Base-by-base conservation (phyloP, 2,329 filamentous ascomycete genomes). In the Fusarium falciforme region DNA sequence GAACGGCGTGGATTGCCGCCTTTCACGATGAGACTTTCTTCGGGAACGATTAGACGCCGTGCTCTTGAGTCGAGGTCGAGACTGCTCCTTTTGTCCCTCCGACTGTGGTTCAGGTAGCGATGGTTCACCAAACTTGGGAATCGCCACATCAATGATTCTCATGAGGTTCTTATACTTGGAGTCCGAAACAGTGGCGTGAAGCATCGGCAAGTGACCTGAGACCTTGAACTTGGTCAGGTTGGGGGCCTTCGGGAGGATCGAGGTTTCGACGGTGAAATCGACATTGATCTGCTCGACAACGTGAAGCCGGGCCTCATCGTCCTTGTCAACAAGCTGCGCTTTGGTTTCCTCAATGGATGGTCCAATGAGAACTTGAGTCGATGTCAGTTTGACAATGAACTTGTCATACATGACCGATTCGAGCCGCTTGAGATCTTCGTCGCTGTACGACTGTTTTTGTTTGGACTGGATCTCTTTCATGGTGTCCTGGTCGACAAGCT, bases 331-430 rank as follows among this genome's bases (percentile, higher is more conserved):
- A 5, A 99, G 87, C 76, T 98, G 94, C 6, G 91, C 88, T 80
- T 96, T 96, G 0, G 97, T 96, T 74, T 94, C 93, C 63, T 97
- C 93, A 57, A 99, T 94, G 0, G 96, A 97, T 1, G 95, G 95
- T 0, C 96, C 96, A 72, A 99, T 98, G 52, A 99, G 88, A 20
- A 99, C 91, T 82, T 99, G 96, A 0, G 96, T 99, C 0, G 96
- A 97, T 22, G 97, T 93, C 31, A 99, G 87, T 79, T 97, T 97
- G 76, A 99, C 90, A 47, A 94, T 87, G 82, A 99, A 99, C 64
- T 95, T 96, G 87, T 99, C 96, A 80, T 99, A 99, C 93, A 99
- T 97, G 77, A 98, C 87, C 17, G 93, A 93, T 81, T 98, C 95
- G 5, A 99, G 89, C 54, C 92, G 90, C 81, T 93, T 92, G 81